Evolutionary conservation across 768 basidiomycete species (phyloP), one percentile per base, ranked within the genome.

Genomic region (Inosperma sp.): DNA sequence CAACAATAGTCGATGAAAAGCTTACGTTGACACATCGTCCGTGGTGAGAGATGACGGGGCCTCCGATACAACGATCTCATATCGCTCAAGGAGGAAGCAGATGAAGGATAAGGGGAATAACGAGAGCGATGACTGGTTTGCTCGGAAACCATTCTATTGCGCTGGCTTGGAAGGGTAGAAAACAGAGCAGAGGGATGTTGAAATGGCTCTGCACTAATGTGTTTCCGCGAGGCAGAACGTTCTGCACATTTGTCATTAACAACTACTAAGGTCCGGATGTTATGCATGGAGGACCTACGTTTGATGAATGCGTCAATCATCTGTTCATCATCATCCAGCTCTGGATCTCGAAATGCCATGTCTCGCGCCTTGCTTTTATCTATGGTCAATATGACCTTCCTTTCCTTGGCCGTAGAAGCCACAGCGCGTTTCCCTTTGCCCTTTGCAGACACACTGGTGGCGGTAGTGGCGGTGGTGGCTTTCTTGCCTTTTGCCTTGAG

Each of bases 11-110:
- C n/a, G n/a, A n/a, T n/a, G n/a, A 34, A 22, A 31, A 16, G 60
- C 82, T 55, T 68, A 89, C 87, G 83, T 61, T 89, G 78, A 33
- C 89, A 63, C 76, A 88, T 81, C 14, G 76, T 77, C 47, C 78
- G 70, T 36, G 71, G 71, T 58, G 51, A 25, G 54, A 45, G 17
- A 26, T 40, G 31, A 54, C 53, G 48, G 45, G 51, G 26, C 42
- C 53, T 25, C 12, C 22, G 31, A 35, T 48, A 36, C 13, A 40
- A 16, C 16, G 56, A 35, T 42, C 57, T 55, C 13, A 45, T 41
- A 36, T 48, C 46, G 34, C 46, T 48, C 34, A 8, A 13, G 22
- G 46, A 48, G 23, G 46, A 48, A 13, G 12, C 21, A 48, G 46
- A 48, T 14, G 46, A 48, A 34, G 54, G 47, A 33, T 73, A 75